Evolutionary conservation across 352 stramenopile species (phyloP).

Genomic region (Blastocystis hominis): DNA sequence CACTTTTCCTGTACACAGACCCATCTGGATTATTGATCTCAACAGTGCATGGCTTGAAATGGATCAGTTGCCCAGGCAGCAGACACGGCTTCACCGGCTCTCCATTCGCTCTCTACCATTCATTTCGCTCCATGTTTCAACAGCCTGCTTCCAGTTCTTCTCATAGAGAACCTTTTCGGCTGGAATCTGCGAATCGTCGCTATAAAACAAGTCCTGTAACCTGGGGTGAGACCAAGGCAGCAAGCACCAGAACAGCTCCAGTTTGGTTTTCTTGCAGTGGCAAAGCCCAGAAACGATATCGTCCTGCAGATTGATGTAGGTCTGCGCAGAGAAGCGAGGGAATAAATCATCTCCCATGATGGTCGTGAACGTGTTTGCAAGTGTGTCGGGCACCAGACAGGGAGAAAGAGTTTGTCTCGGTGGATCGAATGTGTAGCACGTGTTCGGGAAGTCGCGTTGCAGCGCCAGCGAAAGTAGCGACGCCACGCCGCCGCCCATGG

Average conservation of each 20-base stretch:
- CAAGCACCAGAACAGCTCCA: background rate
- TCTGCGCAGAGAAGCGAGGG: background rate
- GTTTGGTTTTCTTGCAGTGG: background rate
- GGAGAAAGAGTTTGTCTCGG: slow-evolving; percentile 7
- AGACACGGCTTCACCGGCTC: background rate
- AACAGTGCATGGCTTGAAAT: background rate
- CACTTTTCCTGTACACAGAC: background rate
- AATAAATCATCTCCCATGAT: background rate
- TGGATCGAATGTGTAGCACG: slow-evolving; percentile 12
- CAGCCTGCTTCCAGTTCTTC: background rate
- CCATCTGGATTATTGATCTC: background rate
- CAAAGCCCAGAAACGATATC: slow-evolving; percentile 9
- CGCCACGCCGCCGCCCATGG: background rate
- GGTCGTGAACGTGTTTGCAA: background rate
- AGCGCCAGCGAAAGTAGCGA: background rate
- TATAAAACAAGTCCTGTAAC: background rate
- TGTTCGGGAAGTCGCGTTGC: background rate
- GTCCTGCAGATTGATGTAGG: background rate
- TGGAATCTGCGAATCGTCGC: background rate
- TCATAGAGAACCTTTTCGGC: background rate
- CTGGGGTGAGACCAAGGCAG: background rate
- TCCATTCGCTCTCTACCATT: background rate
- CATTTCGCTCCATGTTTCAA: background rate
- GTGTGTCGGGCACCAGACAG: background rate
- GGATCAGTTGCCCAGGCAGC: background rate